These are phyloP conservation scores for Vanderwaltozyma verrucispora DNA, from an alignment of 805 yeast genomes.

Conservation along the genomic window DNA sequence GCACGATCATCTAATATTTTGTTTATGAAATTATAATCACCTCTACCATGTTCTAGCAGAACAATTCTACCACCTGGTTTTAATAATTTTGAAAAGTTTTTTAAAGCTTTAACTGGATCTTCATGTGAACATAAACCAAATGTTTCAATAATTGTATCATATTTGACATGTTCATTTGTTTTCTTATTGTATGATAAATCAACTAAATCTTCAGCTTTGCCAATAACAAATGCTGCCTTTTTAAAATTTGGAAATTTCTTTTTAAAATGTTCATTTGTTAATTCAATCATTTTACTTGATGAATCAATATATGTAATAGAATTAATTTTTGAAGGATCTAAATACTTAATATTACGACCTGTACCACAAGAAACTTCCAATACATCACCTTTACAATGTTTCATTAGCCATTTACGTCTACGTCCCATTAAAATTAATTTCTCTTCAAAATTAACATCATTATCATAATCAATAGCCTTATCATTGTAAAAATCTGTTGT, in stretches of 20 bases:
- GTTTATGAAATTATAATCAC: slow-evolving; percentile 69
- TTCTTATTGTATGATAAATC: slow-evolving; percentile 36
- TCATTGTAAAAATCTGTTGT: slow-evolving; percentile 70
- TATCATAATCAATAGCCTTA: slow-evolving; percentile 74
- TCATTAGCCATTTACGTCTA: slow-evolving; percentile 72
- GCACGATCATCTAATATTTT: slow-evolving; percentile 74
- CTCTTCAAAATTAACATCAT: slow-evolving; percentile 54
- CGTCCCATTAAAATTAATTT: slow-evolving; percentile 37
- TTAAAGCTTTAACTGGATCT: slow-evolving; percentile 76
- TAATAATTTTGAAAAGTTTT: slow-evolving; percentile 60
- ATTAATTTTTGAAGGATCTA: slow-evolving; percentile 46
- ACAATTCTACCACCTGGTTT: slow-evolving; percentile 87
- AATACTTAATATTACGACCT: slow-evolving; percentile 78
- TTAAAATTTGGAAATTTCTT: slow-evolving; percentile 53
- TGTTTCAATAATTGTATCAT: slow-evolving; percentile 88
- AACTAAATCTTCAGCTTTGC: slow-evolving; percentile 74
- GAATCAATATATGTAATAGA: slow-evolving; percentile 84
- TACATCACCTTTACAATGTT: slow-evolving; percentile 74
- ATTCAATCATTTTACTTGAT: slow-evolving; percentile 75
- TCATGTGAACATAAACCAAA: slow-evolving; percentile 95
- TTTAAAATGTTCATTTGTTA: slow-evolving; percentile 63
- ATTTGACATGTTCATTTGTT: slow-evolving; percentile 36
- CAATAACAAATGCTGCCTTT: slow-evolving; percentile 80
- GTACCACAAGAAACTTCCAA: slow-evolving; percentile 95
- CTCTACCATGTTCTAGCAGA: slow-evolving; percentile 86